Conservation (phyloP, 345 rosid species). For the Barbarea vulgaris region DNA sequence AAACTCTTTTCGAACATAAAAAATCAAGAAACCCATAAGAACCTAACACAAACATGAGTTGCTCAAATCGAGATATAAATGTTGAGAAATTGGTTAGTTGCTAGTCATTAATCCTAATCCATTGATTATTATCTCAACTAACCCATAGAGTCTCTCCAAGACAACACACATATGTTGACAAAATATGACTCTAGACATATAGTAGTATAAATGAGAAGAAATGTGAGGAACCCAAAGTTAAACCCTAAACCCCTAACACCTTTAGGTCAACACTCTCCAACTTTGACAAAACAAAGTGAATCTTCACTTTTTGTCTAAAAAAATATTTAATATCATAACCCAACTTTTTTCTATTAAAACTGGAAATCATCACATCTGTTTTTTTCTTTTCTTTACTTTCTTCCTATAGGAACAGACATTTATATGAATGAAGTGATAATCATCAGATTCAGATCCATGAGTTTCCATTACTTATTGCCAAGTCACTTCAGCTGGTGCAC, state of each 20-base stretch:
- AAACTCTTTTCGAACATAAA: background rate
- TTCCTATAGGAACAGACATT: conserved; percentile 37
- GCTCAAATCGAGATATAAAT: conserved; percentile 4
- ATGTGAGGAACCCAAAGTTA: background rate
- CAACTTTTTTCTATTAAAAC: conserved; percentile 37
- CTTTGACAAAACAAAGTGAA: conserved; percentile 15
- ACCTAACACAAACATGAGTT: background rate
- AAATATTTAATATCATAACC: no score
- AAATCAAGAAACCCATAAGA: background rate
- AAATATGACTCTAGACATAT: background rate
- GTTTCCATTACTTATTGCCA: conserved; percentile 61
- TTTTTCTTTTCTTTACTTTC: conserved; percentile 23
- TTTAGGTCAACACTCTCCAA: conserved; percentile 6
- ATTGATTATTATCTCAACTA: conserved; percentile 3
- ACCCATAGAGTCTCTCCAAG: background rate
- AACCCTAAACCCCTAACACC: background rate
- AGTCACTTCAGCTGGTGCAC: conserved; percentile 51
- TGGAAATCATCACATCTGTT: conserved; percentile 13
- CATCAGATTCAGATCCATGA: conserved; percentile 24
- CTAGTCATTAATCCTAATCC: conserved; percentile 7
- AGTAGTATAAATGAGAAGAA: background rate
- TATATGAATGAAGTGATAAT: conserved; percentile 37
- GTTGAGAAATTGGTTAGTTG: background rate
- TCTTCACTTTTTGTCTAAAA: background rate
- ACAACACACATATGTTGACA: background rate